A percentile compares a stretch with the other conserved stretches of the same genome.
These are phyloP conservation scores for Aspergillus hortae DNA, from an alignment of 2,329 filamentous ascomycete species.

Conservation along the genomic window DNA sequence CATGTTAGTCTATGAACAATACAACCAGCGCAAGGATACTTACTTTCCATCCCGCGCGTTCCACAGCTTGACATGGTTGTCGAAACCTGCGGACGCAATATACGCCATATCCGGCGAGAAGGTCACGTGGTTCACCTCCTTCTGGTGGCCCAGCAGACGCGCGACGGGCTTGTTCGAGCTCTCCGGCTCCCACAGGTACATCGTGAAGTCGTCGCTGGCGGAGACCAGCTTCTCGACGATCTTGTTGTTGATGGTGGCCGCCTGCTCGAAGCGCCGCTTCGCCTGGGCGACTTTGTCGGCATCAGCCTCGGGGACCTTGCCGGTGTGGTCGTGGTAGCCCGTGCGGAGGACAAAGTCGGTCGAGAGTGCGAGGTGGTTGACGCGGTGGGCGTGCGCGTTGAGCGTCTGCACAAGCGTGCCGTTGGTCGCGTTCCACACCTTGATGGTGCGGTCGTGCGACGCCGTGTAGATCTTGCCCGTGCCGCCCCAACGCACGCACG, in stretches of 20 bases:
- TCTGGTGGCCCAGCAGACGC: conserved; percentile 90
- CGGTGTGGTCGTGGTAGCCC: conserved; percentile 79
- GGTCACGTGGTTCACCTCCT: conserved; percentile 91
- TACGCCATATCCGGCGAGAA: conserved; percentile 87
- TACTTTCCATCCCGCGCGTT: conserved; percentile 65
- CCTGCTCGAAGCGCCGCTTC: conserved; percentile 78
- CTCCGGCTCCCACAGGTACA: conserved; percentile 90
- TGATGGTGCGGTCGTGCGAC: conserved; percentile 88
- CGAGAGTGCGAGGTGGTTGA: conserved; percentile 90
- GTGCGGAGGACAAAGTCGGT: conserved; percentile 88
- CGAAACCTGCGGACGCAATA: conserved; percentile 85
- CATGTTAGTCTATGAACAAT: neutral
- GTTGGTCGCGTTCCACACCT: conserved; percentile 78
- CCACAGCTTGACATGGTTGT: conserved; percentile 95
- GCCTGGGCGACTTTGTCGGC: conserved; percentile 73
- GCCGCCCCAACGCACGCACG: conserved; percentile 94
- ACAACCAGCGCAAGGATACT: conserved; percentile 16
- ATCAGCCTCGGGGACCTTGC: conserved; percentile 63
- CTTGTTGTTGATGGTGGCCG: conserved; percentile 70
- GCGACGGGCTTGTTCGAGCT: conserved; percentile 77
- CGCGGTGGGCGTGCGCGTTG: conserved; percentile 82
- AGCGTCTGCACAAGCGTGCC: conserved; percentile 79
- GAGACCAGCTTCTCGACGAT: conserved; percentile 82
- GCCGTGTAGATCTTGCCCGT: conserved; percentile 76
- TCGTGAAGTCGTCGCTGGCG: conserved; percentile 91